phyloP scores from a whole-genome alignment of 257 asterid genomes.

The Solanum medicagineum region DNA sequence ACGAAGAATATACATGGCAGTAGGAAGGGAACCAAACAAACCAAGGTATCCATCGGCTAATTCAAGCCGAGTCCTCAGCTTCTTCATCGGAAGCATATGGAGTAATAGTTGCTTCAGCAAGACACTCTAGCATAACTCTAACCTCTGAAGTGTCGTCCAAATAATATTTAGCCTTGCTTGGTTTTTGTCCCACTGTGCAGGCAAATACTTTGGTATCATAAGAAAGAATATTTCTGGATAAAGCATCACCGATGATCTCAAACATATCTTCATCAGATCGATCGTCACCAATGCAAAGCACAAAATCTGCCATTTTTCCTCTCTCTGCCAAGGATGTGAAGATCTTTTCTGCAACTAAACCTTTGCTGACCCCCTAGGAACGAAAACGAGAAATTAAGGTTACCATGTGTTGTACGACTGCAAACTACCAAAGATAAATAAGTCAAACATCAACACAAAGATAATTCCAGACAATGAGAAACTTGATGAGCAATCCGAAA shows the following conservation, averaged over 20 bases:
- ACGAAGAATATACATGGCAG: conserved; percentile 5
- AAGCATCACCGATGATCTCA: conserved; percentile 52
- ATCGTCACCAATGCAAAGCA: conserved; percentile 82
- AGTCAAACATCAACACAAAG: background rate
- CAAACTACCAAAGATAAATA: background rate
- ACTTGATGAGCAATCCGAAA: background rate
- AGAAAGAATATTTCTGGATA: conserved; percentile 39
- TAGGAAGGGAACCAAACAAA: conserved; percentile 14
- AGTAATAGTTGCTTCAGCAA: conserved; percentile 59
- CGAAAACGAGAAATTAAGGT: background rate
- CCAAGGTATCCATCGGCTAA: conserved; percentile 6
- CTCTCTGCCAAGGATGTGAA: conserved; percentile 58
- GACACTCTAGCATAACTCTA: conserved; percentile 59
- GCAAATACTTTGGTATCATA: conserved; percentile 59
- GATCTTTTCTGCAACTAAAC: conserved; percentile 61
- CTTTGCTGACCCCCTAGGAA: conserved; percentile 69
- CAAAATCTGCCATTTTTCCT: conserved; percentile 58
- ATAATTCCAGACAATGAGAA: background rate
- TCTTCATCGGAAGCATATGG: conserved; percentile 50
- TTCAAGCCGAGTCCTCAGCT: conserved; percentile 23
- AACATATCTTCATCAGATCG: conserved; percentile 92
- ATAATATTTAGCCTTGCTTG: conserved; percentile 80
- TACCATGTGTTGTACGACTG: background rate
- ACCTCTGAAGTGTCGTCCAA: conserved; percentile 78
- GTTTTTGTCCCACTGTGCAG: conserved; percentile 87